Conservation (phyloP, 441 rosid species). For the Mallotus japonicus region DNA sequence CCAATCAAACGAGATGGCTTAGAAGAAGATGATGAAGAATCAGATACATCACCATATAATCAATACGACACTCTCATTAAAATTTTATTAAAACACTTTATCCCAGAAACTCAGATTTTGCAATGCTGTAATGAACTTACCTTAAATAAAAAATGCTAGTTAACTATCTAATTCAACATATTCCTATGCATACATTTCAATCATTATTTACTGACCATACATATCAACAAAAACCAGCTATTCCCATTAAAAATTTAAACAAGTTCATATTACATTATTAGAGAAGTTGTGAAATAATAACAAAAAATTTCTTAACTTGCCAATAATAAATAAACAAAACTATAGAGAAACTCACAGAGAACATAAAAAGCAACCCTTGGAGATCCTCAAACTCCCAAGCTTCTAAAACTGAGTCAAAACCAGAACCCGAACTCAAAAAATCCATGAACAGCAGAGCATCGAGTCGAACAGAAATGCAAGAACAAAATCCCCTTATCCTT, state of each 20-base stretch:
- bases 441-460: constrained; percentile 44
- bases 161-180: background rate
- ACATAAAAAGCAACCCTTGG: constrained; percentile 83
- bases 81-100: background rate
- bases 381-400: constrained; percentile 72
- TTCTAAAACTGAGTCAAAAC: constrained; percentile 42
- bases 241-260: background rate
- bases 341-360: constrained; percentile 58
- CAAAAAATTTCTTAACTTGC: background rate
- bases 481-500: constrained; percentile 63
- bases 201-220: background rate
- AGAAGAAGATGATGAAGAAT: constrained; percentile 43
- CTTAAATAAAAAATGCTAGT: background rate
- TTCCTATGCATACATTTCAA: background rate
- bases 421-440: constrained; percentile 24
- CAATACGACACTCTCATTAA: background rate
- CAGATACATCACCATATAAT: constrained; percentile 17
- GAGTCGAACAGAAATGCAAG: constrained; percentile 59
- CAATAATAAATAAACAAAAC: background rate
- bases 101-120: background rate
- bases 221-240: background rate
- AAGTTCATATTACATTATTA: no score
- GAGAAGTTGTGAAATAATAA: no score
- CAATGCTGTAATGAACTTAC: constrained; percentile 1
- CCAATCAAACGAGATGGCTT: constrained; percentile 27